phyloP scores from a whole-genome alignment of 768 basidiomycete species.

The Russula brevipes region DNA sequence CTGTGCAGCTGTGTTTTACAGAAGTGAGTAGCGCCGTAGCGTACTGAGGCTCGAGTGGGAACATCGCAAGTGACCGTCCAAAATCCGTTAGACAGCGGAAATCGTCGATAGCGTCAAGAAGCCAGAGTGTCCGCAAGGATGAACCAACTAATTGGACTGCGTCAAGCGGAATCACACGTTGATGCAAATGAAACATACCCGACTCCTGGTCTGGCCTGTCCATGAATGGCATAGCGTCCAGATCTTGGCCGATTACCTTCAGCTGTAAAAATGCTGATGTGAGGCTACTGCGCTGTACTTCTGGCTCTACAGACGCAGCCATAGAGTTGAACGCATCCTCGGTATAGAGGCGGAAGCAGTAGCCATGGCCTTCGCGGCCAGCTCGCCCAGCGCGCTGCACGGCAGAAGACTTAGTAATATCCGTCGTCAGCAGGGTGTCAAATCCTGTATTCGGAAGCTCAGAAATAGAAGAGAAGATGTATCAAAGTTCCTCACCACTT shows the following conservation, averaged over 20 bases:
- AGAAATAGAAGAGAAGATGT: neutral
- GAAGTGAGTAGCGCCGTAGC: slow-evolving; percentile 80
- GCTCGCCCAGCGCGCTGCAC: slow-evolving; percentile 95
- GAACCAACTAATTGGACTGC: slow-evolving; percentile 42
- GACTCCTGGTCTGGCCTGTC: slow-evolving; percentile 74
- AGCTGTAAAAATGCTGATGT: slow-evolving; percentile 81
- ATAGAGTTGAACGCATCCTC: slow-evolving; percentile 70
- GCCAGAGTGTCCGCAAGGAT: slow-evolving; percentile 66
- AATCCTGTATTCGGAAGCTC: slow-evolving; percentile 53
- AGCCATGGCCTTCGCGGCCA: slow-evolving; percentile 86
- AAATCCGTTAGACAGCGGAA: slow-evolving; percentile 60
- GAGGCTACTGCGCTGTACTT: slow-evolving; percentile 85
- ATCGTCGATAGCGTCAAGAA: slow-evolving; percentile 73
- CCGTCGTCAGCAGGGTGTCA: slow-evolving; percentile 76
- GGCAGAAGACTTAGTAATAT: slow-evolving; percentile 86
- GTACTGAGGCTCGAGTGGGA: slow-evolving; percentile 85
- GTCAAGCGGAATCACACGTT: neutral
- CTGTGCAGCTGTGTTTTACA: slow-evolving; percentile 61
- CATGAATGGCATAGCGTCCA: slow-evolving; percentile 82
- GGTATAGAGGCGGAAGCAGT: slow-evolving; percentile 91
- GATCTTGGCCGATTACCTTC: slow-evolving; percentile 74
- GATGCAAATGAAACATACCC: slow-evolving; percentile 44
- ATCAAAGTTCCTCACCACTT: slow-evolving; percentile 43
- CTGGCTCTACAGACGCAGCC: slow-evolving; percentile 67
- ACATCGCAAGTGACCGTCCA: slow-evolving; percentile 81